Conservation (phyloP, 805 yeast genomes). For the Candida ulmi region DNA sequence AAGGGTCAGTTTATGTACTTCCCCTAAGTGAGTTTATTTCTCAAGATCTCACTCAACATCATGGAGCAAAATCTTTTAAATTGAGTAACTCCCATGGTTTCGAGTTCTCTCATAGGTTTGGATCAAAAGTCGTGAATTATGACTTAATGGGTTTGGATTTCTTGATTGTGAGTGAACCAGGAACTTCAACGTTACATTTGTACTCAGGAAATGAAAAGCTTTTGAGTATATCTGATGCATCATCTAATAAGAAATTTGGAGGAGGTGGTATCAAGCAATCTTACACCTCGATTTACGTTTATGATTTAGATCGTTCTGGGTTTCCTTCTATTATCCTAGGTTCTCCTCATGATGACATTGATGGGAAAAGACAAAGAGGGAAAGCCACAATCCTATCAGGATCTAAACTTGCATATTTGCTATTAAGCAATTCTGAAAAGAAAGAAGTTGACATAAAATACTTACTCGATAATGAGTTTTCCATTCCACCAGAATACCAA, state of each 20-base stretch:
- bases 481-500: slow-evolving; percentile 15
- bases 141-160: slow-evolving; percentile 25
- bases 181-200: slow-evolving; percentile 37
- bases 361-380: slow-evolving; percentile 30
- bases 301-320: slow-evolving; percentile 33
- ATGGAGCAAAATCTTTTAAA: background rate
- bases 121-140: slow-evolving; percentile 31
- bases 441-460: slow-evolving; percentile 8
- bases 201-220: slow-evolving; percentile 23
- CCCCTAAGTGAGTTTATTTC: slow-evolving; percentile 26
- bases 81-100: slow-evolving; percentile 7
- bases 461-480: background rate
- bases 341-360: slow-evolving; percentile 35
- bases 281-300: slow-evolving; percentile 29
- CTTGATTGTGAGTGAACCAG: slow-evolving; percentile 48
- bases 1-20: slow-evolving; percentile 40
- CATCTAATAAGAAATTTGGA: slow-evolving; percentile 30
- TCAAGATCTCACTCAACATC: background rate
- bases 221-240: slow-evolving; percentile 22
- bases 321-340: slow-evolving; percentile 38
- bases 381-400: slow-evolving; percentile 29
- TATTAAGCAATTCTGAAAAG: slow-evolving; percentile 3
- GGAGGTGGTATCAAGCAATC: slow-evolving; percentile 36
- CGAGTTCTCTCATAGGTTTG: slow-evolving; percentile 34
- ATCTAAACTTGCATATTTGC: slow-evolving; percentile 8